These are phyloP conservation scores for Auriscalpium vulgare DNA, from an alignment of 768 basidiomycete species.

Conservation along the genomic window DNA sequence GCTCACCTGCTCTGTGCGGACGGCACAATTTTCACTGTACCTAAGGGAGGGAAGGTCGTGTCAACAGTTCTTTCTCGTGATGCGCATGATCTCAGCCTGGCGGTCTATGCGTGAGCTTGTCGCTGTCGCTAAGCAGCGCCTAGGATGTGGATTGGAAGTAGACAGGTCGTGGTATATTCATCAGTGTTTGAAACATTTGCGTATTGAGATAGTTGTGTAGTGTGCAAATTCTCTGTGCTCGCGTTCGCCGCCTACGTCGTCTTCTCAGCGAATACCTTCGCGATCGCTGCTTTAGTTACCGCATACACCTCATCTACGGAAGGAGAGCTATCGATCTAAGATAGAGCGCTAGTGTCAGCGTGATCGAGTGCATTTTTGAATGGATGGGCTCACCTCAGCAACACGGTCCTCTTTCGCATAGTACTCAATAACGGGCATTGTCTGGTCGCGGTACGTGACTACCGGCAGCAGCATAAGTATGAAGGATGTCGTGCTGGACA, in stretches of 20 bases:
- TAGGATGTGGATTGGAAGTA: no score
- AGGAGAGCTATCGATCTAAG: conserved; percentile 61
- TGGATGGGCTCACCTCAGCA: conserved; percentile 49
- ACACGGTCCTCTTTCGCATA: conserved; percentile 65
- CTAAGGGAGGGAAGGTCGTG: conserved; percentile 47
- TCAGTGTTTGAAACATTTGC: no score
- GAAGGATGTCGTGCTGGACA: background rate
- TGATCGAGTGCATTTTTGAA: background rate
- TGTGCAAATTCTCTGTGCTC: no score
- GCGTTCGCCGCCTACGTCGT: no score
- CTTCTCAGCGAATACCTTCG: conserved; percentile 31
- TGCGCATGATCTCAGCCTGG: conserved; percentile 30
- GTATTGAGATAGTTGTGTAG: background rate
- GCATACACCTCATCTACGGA: conserved; percentile 66
- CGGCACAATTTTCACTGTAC: conserved; percentile 61
- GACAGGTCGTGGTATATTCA: no score
- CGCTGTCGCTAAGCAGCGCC: no score
- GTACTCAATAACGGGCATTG: conserved; percentile 90
- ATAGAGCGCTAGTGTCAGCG: background rate
- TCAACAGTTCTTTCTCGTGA: conserved; percentile 35
- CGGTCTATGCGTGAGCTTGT: conserved; percentile 35
- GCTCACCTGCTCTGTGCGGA: conserved; percentile 78
- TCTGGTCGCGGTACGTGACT: conserved; percentile 82
- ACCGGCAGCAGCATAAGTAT: background rate
- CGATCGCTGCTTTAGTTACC: conserved; percentile 47